Evolutionary conservation across 345 rosid species (phyloP).

Genomic region (Hirschfeldia incana): DNA sequence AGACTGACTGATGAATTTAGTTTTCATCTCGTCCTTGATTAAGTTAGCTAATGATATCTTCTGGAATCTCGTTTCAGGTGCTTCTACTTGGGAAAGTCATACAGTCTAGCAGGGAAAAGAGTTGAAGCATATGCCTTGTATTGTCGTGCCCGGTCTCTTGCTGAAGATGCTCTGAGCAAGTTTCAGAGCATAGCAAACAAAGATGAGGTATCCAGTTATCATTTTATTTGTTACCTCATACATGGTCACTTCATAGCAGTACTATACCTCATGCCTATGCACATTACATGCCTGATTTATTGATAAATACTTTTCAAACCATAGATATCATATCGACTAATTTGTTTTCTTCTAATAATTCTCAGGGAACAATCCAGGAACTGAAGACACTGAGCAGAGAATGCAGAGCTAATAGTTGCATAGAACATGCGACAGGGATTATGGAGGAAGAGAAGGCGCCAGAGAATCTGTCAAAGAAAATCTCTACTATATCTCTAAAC

Average conservation of each 20-base stretch:
- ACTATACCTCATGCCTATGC: no score
- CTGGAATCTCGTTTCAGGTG: conserved; percentile 58
- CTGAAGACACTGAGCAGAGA: conserved; percentile 62
- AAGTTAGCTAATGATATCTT: conserved; percentile 13
- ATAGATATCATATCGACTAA: no score
- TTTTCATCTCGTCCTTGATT: neutral
- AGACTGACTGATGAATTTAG: neutral
- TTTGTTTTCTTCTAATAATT: neutral
- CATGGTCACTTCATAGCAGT: conserved; percentile 11
- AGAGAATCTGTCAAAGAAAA: conserved; percentile 70
- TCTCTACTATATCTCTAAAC: conserved; percentile 70
- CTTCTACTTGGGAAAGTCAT: conserved; percentile 86
- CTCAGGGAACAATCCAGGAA: conserved; percentile 57
- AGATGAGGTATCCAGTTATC: conserved; percentile 50
- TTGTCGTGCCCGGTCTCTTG: conserved; percentile 72
- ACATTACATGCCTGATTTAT: no score
- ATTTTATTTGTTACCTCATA: conserved; percentile 3
- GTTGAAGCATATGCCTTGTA: conserved; percentile 81
- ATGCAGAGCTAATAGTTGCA: conserved; percentile 84
- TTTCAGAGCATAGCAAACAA: conserved; percentile 40
- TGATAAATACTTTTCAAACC: no score
- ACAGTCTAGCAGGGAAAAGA: conserved; percentile 90
- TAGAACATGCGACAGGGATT: conserved; percentile 88
- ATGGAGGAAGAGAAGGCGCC: conserved; percentile 79
- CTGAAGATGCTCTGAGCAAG: conserved; percentile 67